Evolutionary conservation across 23 red algal species (phyloP).

Genomic region (Cyanidioschyzon merolae): DNA sequence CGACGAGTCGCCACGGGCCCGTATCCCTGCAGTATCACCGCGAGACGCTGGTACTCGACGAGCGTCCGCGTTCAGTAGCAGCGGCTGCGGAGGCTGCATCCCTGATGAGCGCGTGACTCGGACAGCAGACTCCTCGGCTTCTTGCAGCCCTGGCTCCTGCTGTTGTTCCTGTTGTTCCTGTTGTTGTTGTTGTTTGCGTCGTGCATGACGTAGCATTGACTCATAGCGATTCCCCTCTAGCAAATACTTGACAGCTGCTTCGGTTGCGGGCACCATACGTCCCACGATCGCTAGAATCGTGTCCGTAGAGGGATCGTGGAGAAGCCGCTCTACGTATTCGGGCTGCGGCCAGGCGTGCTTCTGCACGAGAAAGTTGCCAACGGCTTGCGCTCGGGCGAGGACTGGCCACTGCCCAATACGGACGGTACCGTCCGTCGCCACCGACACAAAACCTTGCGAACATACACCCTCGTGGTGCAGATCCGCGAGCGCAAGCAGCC

Average conservation of each 20-base stretch:
- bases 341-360: background rate
- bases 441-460: slow-evolving; percentile 45
- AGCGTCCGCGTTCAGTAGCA: background rate
- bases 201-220: background rate
- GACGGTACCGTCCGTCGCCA: background rate
- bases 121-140: background rate
- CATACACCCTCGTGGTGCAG: slow-evolving; percentile 54
- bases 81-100: too few relatives aligned
- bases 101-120: background rate
- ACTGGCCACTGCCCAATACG: slow-evolving; percentile 3
- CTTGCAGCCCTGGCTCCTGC: background rate
- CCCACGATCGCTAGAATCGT: background rate
- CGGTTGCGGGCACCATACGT: background rate
- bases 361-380: background rate
- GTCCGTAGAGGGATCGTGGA: background rate
- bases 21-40: background rate
- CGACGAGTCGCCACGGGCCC: background rate
- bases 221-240: slow-evolving; percentile 11
- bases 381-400: background rate
- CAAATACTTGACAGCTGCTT: background rate
- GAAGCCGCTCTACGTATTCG: background rate
- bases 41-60: background rate
- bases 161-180: background rate
- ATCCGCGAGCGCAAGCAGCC: slow-evolving; percentile 31
- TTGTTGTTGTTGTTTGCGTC: slow-evolving; percentile 10